phyloP scores from a whole-genome alignment of 2,329 filamentous ascomycete species.

The Colletotrichum navitas region DNA sequence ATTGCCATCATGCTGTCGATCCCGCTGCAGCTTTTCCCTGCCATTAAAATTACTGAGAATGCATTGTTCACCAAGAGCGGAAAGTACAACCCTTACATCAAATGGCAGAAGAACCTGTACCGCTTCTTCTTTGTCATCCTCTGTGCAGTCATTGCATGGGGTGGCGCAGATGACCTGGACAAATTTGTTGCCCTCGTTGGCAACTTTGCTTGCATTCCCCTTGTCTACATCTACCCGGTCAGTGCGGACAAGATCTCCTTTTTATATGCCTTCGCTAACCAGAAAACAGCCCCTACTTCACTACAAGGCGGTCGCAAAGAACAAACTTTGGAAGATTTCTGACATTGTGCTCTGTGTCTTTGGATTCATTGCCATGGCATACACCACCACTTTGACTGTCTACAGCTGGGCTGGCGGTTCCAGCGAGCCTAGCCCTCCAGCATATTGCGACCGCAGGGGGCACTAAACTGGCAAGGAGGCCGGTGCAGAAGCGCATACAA shows the following conservation, averaged over 20 bases:
- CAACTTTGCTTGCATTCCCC: constrained; percentile 78
- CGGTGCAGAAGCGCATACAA: constrained; percentile 9
- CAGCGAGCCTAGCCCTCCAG: constrained; percentile 58
- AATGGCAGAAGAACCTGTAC: constrained; percentile 99
- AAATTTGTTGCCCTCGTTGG: constrained; percentile 82
- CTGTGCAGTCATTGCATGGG: constrained; percentile 90
- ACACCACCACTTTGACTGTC: constrained; percentile 89
- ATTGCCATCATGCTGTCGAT: constrained; percentile 96
- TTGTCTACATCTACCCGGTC: constrained; percentile 95
- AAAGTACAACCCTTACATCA: constrained; percentile 98
- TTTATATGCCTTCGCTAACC: constrained; percentile 48
- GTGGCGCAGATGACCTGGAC: constrained; percentile 91
- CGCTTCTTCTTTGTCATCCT: constrained; percentile 91
- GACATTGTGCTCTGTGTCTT: constrained; percentile 86
- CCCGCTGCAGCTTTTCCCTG: constrained; percentile 95
- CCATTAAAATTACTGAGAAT: constrained; percentile 96
- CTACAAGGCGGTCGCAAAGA: constrained; percentile 82
- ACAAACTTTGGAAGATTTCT: constrained; percentile 72
- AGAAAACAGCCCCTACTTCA: constrained; percentile 85
- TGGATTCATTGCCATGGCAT: constrained; percentile 88
- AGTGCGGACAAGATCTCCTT: constrained; percentile 55
- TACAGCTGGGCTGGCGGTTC: constrained; percentile 82
- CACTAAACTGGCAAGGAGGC: not conserved
- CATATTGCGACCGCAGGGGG: constrained; percentile 65
- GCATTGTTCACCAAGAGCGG: constrained; percentile 93